phyloP scores from a whole-genome alignment of 169 alveolate species.

The Miamiensis avidus region DNA sequence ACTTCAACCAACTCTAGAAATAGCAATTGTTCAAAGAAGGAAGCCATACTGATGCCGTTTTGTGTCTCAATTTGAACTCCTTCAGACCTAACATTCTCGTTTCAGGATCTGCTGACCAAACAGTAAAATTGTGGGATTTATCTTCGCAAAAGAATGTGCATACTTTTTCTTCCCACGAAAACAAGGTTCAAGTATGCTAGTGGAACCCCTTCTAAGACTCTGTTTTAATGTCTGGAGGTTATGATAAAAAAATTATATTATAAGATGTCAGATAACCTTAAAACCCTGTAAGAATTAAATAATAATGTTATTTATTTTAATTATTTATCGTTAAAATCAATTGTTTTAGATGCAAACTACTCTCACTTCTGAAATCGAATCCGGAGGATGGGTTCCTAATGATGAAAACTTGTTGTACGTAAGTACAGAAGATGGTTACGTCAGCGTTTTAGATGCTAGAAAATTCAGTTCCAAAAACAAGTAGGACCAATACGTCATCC shows the following conservation, averaged over 20 bases:
- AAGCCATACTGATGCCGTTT: slow-evolving; percentile 82
- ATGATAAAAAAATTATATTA: slow-evolving; percentile 69
- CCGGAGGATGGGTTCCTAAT: slow-evolving; percentile 78
- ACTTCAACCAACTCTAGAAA: slow-evolving; percentile 50
- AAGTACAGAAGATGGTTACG: slow-evolving; percentile 84
- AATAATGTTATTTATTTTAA: no score
- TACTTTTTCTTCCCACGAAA: slow-evolving; percentile 72
- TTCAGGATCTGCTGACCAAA: slow-evolving; percentile 85
- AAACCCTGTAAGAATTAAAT: slow-evolving; percentile 19
- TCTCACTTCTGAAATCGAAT: slow-evolving; percentile 74
- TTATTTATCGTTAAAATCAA: no score
- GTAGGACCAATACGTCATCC: slow-evolving; percentile 28
- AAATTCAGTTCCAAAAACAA: slow-evolving; percentile 35
- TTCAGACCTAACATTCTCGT: slow-evolving; percentile 75
- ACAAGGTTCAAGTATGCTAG: slow-evolving; percentile 74
- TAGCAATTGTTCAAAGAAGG: slow-evolving; percentile 52
- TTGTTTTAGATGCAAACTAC: slow-evolving; percentile 28
- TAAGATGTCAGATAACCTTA: slow-evolving; percentile 67
- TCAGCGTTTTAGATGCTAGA: slow-evolving; percentile 77
- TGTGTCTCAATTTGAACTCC: slow-evolving; percentile 69
- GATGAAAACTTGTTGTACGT: slow-evolving; percentile 60
- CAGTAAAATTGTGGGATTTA: slow-evolving; percentile 86
- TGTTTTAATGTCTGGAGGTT: slow-evolving; percentile 75
- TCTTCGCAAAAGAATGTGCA: slow-evolving; percentile 56
- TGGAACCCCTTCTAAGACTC: slow-evolving; percentile 79